Evolutionary conservation across 768 basidiomycete genomes (phyloP).

Genomic region (Russula brevipes): DNA sequence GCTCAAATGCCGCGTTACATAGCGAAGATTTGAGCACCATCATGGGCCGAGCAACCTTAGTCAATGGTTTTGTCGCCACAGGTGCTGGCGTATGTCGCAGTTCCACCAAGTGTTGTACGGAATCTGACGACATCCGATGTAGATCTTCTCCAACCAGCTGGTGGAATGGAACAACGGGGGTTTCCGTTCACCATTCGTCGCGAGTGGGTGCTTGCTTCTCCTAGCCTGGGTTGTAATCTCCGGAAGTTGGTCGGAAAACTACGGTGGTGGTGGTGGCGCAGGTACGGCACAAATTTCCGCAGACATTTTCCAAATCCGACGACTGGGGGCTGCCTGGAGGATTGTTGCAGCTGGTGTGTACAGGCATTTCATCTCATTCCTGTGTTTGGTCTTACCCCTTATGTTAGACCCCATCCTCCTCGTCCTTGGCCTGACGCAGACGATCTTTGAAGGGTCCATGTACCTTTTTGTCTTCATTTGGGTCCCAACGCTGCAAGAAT

Average conservation of each 20-base stretch:
- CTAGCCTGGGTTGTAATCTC: slow-evolving; percentile 54
- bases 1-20: slow-evolving; percentile 46
- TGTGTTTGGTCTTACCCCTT: neutral
- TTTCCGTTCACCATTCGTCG: slow-evolving; percentile 61
- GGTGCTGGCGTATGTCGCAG: slow-evolving; percentile 51
- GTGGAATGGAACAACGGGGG: slow-evolving; percentile 44
- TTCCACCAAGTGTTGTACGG: neutral
- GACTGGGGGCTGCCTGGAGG: slow-evolving; percentile 51
- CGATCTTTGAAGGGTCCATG: slow-evolving; percentile 81
- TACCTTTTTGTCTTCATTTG: slow-evolving; percentile 81
- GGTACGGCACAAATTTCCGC: slow-evolving; percentile 25
- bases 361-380: neutral
- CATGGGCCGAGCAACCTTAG: slow-evolving; percentile 66
- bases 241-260: slow-evolving; percentile 63
- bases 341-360: slow-evolving; percentile 38
- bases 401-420: slow-evolving; percentile 53
- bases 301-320: slow-evolving; percentile 48
- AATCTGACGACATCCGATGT: neutral
- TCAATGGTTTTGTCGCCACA: slow-evolving; percentile 70
- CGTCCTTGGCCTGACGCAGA: slow-evolving; percentile 66
- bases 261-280: slow-evolving; percentile 41
- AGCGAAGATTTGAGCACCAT: slow-evolving; percentile 59
- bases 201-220: slow-evolving; percentile 52
- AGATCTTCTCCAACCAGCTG: slow-evolving; percentile 44
- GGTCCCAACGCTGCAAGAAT: slow-evolving; percentile 72